Evolutionary conservation across 768 basidiomycete species (phyloP).

Genomic region (Terana coerulea): DNA sequence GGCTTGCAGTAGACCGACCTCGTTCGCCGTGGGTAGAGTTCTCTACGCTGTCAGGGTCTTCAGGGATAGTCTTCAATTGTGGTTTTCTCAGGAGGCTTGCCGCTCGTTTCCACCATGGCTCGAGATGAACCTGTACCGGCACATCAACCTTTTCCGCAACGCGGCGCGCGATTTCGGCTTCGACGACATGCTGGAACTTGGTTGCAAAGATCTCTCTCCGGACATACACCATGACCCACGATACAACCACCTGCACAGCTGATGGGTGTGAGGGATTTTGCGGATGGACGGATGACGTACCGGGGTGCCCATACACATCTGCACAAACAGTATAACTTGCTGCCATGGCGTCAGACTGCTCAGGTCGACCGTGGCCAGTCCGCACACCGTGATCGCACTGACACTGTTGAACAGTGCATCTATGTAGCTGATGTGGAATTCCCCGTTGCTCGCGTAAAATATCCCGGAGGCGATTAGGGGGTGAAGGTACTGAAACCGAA

Average conservation of each 20-base stretch:
- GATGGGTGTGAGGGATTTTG: neutral
- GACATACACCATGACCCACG: constrained; percentile 80
- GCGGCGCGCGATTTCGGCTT: constrained; percentile 33
- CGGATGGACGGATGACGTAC: constrained; percentile 39
- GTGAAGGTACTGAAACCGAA: constrained; percentile 54
- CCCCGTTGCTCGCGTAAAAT: constrained; percentile 81
- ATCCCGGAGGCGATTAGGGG: constrained; percentile 73
- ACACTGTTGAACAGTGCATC: constrained; percentile 77
- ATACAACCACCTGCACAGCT: constrained; percentile 60
- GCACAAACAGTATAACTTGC: constrained; percentile 65
- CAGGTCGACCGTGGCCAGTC: constrained; percentile 66
- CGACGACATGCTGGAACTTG: constrained; percentile 61
- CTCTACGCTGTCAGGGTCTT: neutral
- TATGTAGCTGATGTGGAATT: constrained; percentile 64
- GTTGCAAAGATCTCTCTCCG: constrained; percentile 72
- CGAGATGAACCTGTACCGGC: constrained; percentile 20
- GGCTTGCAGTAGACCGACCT: neutral
- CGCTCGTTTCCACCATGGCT: constrained; percentile 22
- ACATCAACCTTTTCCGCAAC: constrained; percentile 11
- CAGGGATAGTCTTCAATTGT: neutral
- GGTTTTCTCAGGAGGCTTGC: neutral
- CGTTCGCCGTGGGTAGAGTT: constrained; percentile 1
- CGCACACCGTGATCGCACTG: constrained; percentile 76
- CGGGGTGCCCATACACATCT: constrained; percentile 75
- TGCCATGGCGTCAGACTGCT: constrained; percentile 68